Evolutionary conservation across 805 yeast genomes (phyloP).

Genomic region (Teunomyces tritomae): DNA sequence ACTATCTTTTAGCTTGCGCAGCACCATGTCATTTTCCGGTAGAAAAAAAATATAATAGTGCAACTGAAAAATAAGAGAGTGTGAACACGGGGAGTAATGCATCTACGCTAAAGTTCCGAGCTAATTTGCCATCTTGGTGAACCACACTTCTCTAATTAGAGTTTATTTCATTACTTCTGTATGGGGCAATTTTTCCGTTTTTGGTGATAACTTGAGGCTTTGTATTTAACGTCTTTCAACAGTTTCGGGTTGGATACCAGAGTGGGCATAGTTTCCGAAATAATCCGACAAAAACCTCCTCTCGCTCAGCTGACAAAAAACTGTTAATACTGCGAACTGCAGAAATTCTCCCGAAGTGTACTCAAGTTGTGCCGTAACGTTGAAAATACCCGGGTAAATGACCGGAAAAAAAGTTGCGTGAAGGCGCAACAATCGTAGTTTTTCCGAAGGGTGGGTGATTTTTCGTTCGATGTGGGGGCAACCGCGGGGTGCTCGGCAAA

Average conservation of each 20-base stretch:
- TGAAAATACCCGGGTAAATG: neutral
- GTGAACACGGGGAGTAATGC: too few relatives aligned
- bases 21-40: too few relatives aligned
- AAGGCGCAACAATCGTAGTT: neutral
- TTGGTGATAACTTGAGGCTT: too few relatives aligned
- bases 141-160: too few relatives aligned
- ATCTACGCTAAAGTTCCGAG: too few relatives aligned
- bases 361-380: neutral
- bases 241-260: neutral
- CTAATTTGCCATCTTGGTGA: too few relatives aligned
- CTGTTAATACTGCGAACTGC: neutral
- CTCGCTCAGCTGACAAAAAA: neutral
- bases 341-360: neutral
- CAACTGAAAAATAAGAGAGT: too few relatives aligned
- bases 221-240: too few relatives aligned
- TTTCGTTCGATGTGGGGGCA: neutral
- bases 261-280: neutral
- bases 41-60: too few relatives aligned
- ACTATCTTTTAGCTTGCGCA: too few relatives aligned
- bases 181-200: too few relatives aligned
- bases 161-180: too few relatives aligned
- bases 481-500: conserved; percentile 3
- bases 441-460: neutral
- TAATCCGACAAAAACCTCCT: neutral
- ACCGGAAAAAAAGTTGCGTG: neutral